Percentiles rank a stretch among this genome's conserved stretches.
Conservation (phyloP, 2,329 filamentous ascomycete species). For the Diaporthe citri region DNA sequence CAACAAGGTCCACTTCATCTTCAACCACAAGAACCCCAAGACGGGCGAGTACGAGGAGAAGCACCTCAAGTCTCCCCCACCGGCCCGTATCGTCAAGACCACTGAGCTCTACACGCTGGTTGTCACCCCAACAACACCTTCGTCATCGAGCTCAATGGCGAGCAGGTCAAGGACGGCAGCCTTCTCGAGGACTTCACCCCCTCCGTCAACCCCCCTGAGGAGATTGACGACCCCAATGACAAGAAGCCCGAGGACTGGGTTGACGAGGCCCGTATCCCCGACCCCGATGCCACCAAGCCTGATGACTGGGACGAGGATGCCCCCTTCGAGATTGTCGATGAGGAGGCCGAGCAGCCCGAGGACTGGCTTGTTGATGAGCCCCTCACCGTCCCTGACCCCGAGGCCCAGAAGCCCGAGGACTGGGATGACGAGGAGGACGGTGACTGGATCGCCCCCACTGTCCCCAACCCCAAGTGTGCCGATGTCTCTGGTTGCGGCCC, state of each 20-base stretch:
- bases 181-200: slow-evolving; percentile 95
- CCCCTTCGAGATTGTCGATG: slow-evolving; percentile 94
- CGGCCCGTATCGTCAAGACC: slow-evolving; percentile 90
- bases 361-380: slow-evolving; percentile 97
- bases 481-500: slow-evolving; percentile 94
- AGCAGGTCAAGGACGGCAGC: slow-evolving; percentile 87
- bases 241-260: slow-evolving; percentile 97
- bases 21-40: slow-evolving; percentile 99
- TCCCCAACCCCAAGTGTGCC: slow-evolving; percentile 95
- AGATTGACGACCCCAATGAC: slow-evolving; percentile 96
- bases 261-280: slow-evolving; percentile 89
- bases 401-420: slow-evolving; percentile 97
- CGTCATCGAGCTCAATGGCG: slow-evolving; percentile 91
- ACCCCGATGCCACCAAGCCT: slow-evolving; percentile 95
- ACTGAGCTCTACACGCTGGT: slow-evolving; percentile 96
- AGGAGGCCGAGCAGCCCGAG: slow-evolving; percentile 89
- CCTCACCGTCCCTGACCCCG: slow-evolving; percentile 85
- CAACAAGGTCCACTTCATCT: slow-evolving; percentile 99
- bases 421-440: slow-evolving; percentile 99
- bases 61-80: slow-evolving; percentile 87
- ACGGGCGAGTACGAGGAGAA: slow-evolving; percentile 99
- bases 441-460: slow-evolving; percentile 91
- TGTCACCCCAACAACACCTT: slow-evolving; percentile 97
- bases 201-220: slow-evolving; percentile 91
- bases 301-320: slow-evolving; percentile 99